Evolutionary conservation across 23 red algal genomes (phyloP), one percentile per base, ranked within the genome.

Genomic region (Gracilaria domingensis): DNA sequence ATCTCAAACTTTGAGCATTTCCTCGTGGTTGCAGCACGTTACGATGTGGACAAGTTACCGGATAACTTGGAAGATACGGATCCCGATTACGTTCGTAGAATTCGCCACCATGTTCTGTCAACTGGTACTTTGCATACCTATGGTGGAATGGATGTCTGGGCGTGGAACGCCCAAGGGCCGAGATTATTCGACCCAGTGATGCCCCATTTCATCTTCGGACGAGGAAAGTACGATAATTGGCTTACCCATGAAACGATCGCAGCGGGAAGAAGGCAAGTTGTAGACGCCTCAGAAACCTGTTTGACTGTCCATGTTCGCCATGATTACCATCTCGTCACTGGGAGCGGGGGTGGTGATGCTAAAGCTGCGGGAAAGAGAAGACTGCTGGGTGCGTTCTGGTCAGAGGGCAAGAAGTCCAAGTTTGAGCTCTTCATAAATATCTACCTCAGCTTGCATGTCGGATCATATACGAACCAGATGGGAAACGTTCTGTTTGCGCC

Each of bases 191-290:
- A 95, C 67, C 77, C 88, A 2, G 88, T 88, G 2, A 99, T 99
- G 91, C 97, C 97, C 2, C 94, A 94, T 72, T 99, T 99, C 37
- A 93, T 99, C 24, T 99, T 99, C 25, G 97, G 97, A 16, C 86
- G 97, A 61, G 97, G 97, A 66, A 99, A 99, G 71, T 99, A 99
- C 84, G 97, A 99, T 53, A 99, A 99, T 51, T 99, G 97, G 97
- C 86, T 99, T 0, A 96, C 94, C 8, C 97, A 99, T 77, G 97
- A 99, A 80, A 95, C 94, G 14, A 95, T 99, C 66, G 74, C 91
- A 8, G 94, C 97, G 62, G 91, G 97, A 36, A 53, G 92, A 35
- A 79, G 94, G 30, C 87, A 94, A 75, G 94, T 96, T 51, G 70
- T 99, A 7, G 97, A 99, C 60, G 89, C 94, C 32, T 96, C 94